A percentile compares a stretch with the other conserved stretches of the same genome.
Conservation (phyloP, 768 basidiomycete species). For the Royoungia palumana region DNA sequence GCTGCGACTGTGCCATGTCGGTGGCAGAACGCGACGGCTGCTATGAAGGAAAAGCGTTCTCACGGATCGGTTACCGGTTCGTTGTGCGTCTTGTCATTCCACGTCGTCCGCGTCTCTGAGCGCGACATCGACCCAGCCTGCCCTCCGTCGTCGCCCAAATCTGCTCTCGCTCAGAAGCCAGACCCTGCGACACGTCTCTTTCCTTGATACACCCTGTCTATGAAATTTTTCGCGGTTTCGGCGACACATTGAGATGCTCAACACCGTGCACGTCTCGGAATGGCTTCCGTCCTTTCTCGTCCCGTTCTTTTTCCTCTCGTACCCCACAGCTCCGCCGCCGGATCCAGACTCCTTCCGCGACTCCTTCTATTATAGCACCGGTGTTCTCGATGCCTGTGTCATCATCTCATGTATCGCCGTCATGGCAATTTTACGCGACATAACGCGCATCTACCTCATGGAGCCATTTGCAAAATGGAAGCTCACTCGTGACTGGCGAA, state of each 20-base stretch:
- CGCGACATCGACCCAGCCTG: background rate
- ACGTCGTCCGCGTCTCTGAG: slow-evolving; percentile 1
- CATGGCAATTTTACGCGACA: slow-evolving; percentile 86
- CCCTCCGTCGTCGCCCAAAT: background rate
- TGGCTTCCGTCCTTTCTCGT: slow-evolving; percentile 52
- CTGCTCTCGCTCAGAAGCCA: slow-evolving; percentile 26
- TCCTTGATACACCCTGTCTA: slow-evolving; percentile 23
- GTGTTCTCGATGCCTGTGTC: slow-evolving; percentile 75
- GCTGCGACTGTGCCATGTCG: slow-evolving; percentile 54
- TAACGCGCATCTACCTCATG: slow-evolving; percentile 65
- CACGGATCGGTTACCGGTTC: slow-evolving; percentile 13
- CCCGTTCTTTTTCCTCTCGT: slow-evolving; percentile 74
- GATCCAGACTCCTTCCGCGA: slow-evolving; percentile 69
- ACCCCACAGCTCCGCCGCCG: slow-evolving; percentile 54
- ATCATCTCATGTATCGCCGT: slow-evolving; percentile 77
- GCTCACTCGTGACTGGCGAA: slow-evolving; percentile 52
- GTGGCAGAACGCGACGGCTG: background rate
- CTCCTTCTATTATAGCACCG: slow-evolving; percentile 67
- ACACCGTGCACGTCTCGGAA: slow-evolving; percentile 29
- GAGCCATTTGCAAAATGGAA: slow-evolving; percentile 82
- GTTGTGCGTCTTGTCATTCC: slow-evolving; percentile 2
- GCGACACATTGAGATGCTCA: slow-evolving; percentile 37
- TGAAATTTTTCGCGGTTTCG: slow-evolving; percentile 36
- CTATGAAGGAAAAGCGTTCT: slow-evolving; percentile 16
- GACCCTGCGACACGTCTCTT: slow-evolving; percentile 10